Base-by-base conservation (phyloP, 1,139 yeast species). In the Taphrina betulina region DNA sequence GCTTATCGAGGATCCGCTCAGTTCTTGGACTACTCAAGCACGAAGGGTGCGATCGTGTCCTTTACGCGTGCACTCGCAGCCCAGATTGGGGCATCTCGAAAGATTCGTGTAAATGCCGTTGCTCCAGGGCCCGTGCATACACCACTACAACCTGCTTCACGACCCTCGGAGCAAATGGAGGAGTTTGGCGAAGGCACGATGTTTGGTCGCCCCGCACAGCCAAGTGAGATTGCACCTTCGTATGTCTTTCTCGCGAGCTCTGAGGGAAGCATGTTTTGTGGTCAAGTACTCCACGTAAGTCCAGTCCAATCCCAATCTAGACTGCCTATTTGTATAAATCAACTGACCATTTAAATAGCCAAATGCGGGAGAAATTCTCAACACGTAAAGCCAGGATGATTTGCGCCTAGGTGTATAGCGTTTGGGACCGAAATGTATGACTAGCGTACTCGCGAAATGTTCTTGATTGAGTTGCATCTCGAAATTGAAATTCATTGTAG, bases 71-170 rank as follows among this genome's bases (percentile, higher is more conserved):
- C 83, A 0, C 67, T 88, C 44, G 82, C 90, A 0, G 64, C 68
- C 1, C 97, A 92, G 63, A 68, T 85, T 58, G 76, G 75, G 7
- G 56, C 73, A 0, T 68, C 71, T 7, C 24, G 48, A n/a, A 69
- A 73, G 1, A 73, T 83, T 3, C 64, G 87, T 40, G 83, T 84
- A 37, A 83, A 84, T 64, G 75, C 85, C 0, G 68, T 90, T 0
- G 69, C 83, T 7, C 95, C 96, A 0, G 95, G 95, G 0, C 72
- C 87, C 16, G 81, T 88, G 0, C 86, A 79, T 45, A 90, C 97
- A 3, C 59, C 59, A 12, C 48, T 57, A 5, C 53, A 51, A 34
- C 52, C 53, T 12, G 55, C 59, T n/a, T 36, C 57, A 14, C 36
- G 53, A 2, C 56, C 58, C 7, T 17, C 33, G 8, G 58, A 55